phyloP scores from a whole-genome alignment of 202 grass and related monocot species.

The Zoysia matrella region DNA sequence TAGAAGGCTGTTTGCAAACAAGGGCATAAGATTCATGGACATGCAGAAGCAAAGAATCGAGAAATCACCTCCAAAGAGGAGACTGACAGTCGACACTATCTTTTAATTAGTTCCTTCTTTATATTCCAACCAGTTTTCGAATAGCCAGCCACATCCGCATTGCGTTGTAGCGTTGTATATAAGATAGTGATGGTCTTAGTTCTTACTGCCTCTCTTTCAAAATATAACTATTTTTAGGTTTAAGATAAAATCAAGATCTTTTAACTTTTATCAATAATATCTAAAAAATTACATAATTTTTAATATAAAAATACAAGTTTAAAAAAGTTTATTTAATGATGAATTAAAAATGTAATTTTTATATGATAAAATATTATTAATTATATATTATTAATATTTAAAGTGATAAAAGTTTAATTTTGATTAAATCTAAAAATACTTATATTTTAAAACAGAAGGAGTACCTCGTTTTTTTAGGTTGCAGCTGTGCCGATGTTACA shows the following conservation, averaged over 20 bases:
- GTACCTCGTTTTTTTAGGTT: not conserved
- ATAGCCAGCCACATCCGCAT: not conserved
- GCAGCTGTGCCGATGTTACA: not conserved
- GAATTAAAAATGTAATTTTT: no score
- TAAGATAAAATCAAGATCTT: no score
- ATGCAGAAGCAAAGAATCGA: slow-evolving; percentile 72
- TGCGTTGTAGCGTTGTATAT: slow-evolving; percentile 10
- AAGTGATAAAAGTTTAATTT: no score
- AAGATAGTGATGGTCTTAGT: slow-evolving; percentile 39
- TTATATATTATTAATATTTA: no score
- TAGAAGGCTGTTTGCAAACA: slow-evolving; percentile 87
- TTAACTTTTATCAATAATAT: no score
- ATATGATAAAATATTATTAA: no score
- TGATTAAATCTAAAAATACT: no score
- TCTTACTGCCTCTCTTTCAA: not conserved
- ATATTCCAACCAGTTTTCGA: not conserved
- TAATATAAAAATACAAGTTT: no score
- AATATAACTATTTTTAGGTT: no score
- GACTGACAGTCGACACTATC: slow-evolving; percentile 85
- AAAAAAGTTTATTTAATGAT: no score
- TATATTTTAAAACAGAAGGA: no score
- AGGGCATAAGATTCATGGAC: slow-evolving; percentile 92
- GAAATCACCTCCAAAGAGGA: slow-evolving; percentile 54
- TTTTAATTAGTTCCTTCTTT: slow-evolving; percentile 46
- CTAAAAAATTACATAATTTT: no score